Percentiles rank a stretch among this genome's conserved stretches.
Evolutionary conservation across 225 moss, liverwort and hornwort species (phyloP).

Genomic region (Pseudisothecium myosuroides): DNA sequence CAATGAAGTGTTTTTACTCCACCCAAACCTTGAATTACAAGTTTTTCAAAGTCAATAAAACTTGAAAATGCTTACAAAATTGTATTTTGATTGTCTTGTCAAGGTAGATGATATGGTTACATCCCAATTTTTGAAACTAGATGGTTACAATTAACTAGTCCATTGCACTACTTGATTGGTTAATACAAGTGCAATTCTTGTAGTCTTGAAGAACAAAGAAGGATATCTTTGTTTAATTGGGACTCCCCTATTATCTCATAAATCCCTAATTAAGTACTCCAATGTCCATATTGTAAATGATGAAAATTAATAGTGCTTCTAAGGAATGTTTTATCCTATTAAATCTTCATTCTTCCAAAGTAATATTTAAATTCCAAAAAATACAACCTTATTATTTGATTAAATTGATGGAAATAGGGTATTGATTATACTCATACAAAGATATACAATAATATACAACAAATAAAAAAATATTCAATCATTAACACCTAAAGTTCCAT

Average conservation of each 20-base stretch:
- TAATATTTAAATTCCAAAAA: no score
- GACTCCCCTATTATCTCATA: neutral
- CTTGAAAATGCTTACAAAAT: neutral
- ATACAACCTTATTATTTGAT: no score
- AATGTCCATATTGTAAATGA: neutral
- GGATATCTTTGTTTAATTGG: neutral
- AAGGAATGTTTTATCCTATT: neutral
- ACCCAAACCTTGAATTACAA: rapidly evolving
- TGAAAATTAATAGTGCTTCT: neutral
- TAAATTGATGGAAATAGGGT: no score
- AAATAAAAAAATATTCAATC: neutral
- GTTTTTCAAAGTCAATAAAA: neutral
- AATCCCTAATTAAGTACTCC: neutral
- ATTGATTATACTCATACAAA: no score
- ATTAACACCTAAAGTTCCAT: no score
- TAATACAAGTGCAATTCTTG: no score
- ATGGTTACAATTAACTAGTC: neutral
- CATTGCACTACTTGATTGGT: neutral
- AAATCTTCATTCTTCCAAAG: neutral
- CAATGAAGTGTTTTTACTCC: neutral
- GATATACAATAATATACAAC: neutral
- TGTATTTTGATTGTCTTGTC: neutral
- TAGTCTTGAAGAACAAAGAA: neutral
- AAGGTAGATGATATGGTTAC: neutral
- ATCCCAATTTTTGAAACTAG: neutral